Conservation (phyloP, 371 early-diverging fungal species). For the Apophysomyces elegans region DNA sequence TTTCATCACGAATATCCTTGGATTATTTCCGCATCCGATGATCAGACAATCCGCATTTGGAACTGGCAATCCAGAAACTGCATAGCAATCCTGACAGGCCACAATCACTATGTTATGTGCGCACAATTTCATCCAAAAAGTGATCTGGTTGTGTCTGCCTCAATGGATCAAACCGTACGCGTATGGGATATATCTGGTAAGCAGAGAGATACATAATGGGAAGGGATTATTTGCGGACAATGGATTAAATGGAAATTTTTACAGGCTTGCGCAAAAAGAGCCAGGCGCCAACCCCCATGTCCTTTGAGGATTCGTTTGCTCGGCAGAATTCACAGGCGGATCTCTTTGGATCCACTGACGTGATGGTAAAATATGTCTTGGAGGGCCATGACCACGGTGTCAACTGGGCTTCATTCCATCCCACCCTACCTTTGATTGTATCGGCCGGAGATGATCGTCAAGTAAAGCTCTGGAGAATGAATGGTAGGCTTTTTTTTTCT, state of each 20-base stretch:
- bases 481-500: constrained; percentile 56
- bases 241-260: neutral
- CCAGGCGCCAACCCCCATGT: constrained; percentile 60
- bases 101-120: constrained; percentile 99
- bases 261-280: constrained; percentile 86
- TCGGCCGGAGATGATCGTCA: constrained; percentile 98
- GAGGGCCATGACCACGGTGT: constrained; percentile 99
- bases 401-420: constrained; percentile 98
- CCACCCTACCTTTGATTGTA: constrained; percentile 91
- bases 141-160: constrained; percentile 95
- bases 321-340: constrained; percentile 74
- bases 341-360: constrained; percentile 94
- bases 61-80: constrained; percentile 99
- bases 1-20: constrained; percentile 99
- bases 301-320: constrained; percentile 62
- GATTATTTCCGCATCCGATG: constrained; percentile 98
- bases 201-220: neutral
- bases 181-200: constrained; percentile 98
- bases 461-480: constrained; percentile 98
- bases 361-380: constrained; percentile 96
- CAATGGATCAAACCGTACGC: constrained; percentile 98
- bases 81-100: constrained; percentile 97
- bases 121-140: constrained; percentile 98
- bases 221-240: neutral
- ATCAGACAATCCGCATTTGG: constrained; percentile 99